These are phyloP conservation scores for Suillus cothurnatus DNA, from an alignment of 768 basidiomycete species.

Conservation along the genomic window DNA sequence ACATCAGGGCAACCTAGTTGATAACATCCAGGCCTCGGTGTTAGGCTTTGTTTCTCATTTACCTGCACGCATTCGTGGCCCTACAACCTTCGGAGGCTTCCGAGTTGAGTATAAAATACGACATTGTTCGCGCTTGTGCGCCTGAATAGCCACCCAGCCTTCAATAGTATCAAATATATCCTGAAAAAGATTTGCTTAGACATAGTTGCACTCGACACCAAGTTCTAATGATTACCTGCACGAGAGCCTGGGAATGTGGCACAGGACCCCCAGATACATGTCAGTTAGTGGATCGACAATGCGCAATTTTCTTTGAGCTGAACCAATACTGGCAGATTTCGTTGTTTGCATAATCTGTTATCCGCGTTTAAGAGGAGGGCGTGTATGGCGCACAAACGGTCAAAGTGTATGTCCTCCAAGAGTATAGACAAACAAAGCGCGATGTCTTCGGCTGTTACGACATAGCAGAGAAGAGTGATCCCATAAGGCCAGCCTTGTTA, in stretches of 20 bases:
- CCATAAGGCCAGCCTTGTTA: conserved; percentile 35
- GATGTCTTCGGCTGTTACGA: conserved; percentile 30
- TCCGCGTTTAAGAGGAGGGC: conserved; percentile 36
- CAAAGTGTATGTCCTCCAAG: conserved; percentile 19
- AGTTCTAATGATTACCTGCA: conserved; percentile 20
- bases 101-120: background rate
- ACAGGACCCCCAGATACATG: conserved; percentile 22
- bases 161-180: conserved; percentile 31
- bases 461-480: conserved; percentile 31
- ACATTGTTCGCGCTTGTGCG: conserved; percentile 19
- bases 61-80: conserved; percentile 27
- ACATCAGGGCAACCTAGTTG: background rate
- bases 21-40: background rate
- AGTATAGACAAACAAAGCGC: conserved; percentile 32
- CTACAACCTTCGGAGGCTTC: conserved; percentile 21
- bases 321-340: conserved; percentile 19
- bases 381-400: conserved; percentile 37
- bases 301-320: conserved; percentile 23
- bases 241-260: conserved; percentile 17
- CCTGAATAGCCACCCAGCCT: conserved; percentile 27
- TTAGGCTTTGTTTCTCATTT: background rate
- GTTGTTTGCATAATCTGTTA: conserved; percentile 33
- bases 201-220: background rate
- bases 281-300: conserved; percentile 15
- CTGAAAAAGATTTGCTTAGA: conserved; percentile 18